Base-by-base conservation (phyloP, 164 flowering plant genomes). In the Stephania cephalantha region DNA sequence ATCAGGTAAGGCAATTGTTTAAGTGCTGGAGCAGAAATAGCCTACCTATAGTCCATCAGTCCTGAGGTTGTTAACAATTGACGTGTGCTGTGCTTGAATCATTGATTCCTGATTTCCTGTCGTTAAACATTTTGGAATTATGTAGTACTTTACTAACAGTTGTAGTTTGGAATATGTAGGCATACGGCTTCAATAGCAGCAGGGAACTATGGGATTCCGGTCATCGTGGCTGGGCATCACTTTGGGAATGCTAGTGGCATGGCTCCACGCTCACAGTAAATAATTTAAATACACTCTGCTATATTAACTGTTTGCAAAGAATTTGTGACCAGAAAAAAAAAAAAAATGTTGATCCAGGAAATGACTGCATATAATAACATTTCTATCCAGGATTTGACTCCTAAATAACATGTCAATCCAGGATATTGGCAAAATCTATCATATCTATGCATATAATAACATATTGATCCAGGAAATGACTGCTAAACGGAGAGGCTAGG, bases 201-300 rank as follows among this genome's bases (percentile, higher is more conserved):
- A 31, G 99, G 98, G 72, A 95, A 95, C 82, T 92, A 95, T 86
- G 98, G 94, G 71, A 83, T 95, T 83, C 90, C 95, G 44, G 98
- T 93, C 61, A 80, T 86, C 46, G 98, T 95, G 77, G 84, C 97
- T 53, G 98, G 92, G 35, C 95, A 92, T 84, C 68, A 78, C 82
- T 95, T 93, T 84, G 99, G 99, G 70, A 93, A 90, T 87, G 98
- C 98, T 7, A 93, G 97, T 84, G 98, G 99, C 79, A 95, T 95
- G 97, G 97, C 98, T 81, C 99, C 97, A 78, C 98, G 85, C 75
- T 76, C 99, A 80, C 99, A 95, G 98, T 95, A 90, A 89, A 76
- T 71, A 15, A 71, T 71, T 71, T n/a, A 69, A 10, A 20, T 69
- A 8, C 2, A 15, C 44, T 70, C 61, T 35, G 17, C 31, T 22